phyloP scores from a whole-genome alignment of 2,329 filamentous ascomycete genomes.

The Passalora sequoiae region DNA sequence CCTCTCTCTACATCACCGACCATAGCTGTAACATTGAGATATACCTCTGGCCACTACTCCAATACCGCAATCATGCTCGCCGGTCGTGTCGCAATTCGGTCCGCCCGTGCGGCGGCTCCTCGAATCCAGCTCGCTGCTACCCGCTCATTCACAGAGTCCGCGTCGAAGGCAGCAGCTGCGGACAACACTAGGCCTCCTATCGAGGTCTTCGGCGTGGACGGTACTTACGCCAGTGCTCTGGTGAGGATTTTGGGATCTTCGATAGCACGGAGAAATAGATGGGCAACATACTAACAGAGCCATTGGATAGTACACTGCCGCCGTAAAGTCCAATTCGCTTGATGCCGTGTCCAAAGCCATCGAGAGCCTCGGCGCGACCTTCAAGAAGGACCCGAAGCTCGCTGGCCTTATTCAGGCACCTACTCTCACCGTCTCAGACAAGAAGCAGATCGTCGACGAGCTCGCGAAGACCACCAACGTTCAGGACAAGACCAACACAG shows the following conservation, averaged over 20 bases:
- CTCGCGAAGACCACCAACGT: slow-evolving; percentile 74
- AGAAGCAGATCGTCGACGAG: slow-evolving; percentile 79
- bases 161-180: slow-evolving; percentile 46
- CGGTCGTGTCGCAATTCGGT: slow-evolving; percentile 52
- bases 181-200: slow-evolving; percentile 75
- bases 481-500: slow-evolving; percentile 65
- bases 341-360: slow-evolving; percentile 81
- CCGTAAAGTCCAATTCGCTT: slow-evolving; percentile 78
- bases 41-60: slow-evolving; percentile 6
- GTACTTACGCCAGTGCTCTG: slow-evolving; percentile 96
- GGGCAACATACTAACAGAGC: slow-evolving; percentile 6
- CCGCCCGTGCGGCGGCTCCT: slow-evolving; percentile 51
- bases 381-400: slow-evolving; percentile 82
- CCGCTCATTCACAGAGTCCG: slow-evolving; percentile 69
- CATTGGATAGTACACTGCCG: slow-evolving; percentile 79
- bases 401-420: slow-evolving; percentile 69
- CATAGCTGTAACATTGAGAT: too few species aligned
- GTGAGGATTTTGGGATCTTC: slow-evolving; percentile 53
- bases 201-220: slow-evolving; percentile 90
- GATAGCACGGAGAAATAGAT: neutral
- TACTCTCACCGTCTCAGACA: slow-evolving; percentile 72
- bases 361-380: slow-evolving; percentile 61
- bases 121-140: slow-evolving; percentile 59
- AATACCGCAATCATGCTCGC: slow-evolving; percentile 48
- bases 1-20: too few species aligned